Percentiles rank a stretch among this genome's conserved stretches.
Conservation (phyloP, 2,329 filamentous ascomycete species). For the Pseudocercospora ulei region DNA sequence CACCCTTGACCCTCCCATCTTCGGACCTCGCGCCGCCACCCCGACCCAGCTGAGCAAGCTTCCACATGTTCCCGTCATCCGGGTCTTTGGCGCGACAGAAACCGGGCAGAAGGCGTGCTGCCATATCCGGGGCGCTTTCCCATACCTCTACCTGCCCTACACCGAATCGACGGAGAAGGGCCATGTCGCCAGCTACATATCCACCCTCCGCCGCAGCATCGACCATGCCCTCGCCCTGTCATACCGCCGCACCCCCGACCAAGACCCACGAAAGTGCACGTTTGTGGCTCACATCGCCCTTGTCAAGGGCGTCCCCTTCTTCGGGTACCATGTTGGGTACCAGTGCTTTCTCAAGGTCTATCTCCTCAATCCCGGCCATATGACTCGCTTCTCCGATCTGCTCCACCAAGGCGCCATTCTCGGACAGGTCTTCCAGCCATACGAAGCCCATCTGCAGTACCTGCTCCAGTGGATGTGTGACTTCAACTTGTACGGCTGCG, state of each 20-base stretch:
- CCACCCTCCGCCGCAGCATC: slow-evolving; percentile 71
- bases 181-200: slow-evolving; percentile 64
- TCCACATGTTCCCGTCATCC: slow-evolving; percentile 72
- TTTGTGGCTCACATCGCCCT: slow-evolving; percentile 87
- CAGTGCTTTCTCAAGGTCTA: slow-evolving; percentile 90
- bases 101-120: slow-evolving; percentile 93
- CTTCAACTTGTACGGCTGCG: slow-evolving; percentile 93
- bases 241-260: slow-evolving; percentile 66
- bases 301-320: slow-evolving; percentile 90
- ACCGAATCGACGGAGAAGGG: slow-evolving; percentile 24
- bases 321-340: slow-evolving; percentile 89
- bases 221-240: slow-evolving; percentile 81
- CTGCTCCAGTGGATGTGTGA: slow-evolving; percentile 96
- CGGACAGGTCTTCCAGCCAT: slow-evolving; percentile 75
- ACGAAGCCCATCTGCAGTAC: slow-evolving; percentile 88
- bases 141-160: slow-evolving; percentile 69
- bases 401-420: slow-evolving; percentile 80
- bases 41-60: slow-evolving; percentile 50
- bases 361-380: slow-evolving; percentile 74
- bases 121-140: slow-evolving; percentile 90
- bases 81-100: slow-evolving; percentile 85
- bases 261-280: slow-evolving; percentile 50
- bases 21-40: slow-evolving; percentile 46
- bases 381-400: slow-evolving; percentile 78
- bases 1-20: slow-evolving; percentile 66